A percentile compares a stretch with the other conserved stretches of the same genome.
phyloP scores from a whole-genome alignment of 768 basidiomycete species.

The Collybia sordida region DNA sequence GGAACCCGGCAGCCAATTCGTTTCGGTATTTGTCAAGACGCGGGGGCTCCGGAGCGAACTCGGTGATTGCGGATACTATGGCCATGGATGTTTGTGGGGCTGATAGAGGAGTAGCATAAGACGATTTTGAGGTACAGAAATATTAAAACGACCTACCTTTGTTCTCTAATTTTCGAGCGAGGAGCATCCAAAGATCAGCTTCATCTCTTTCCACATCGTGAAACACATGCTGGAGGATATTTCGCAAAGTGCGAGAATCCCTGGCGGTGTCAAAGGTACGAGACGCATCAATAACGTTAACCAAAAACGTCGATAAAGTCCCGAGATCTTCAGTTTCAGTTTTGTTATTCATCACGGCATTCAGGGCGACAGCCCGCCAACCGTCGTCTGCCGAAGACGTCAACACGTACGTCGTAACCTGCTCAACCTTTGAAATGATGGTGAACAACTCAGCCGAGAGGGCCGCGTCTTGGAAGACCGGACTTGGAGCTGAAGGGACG shows the following conservation, averaged over 20 bases:
- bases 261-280: slow-evolving; percentile 44
- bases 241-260: slow-evolving; percentile 59
- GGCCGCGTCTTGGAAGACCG: slow-evolving; percentile 44
- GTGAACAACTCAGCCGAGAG: slow-evolving; percentile 33
- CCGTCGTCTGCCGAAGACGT: slow-evolving; percentile 42
- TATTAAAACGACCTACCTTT: slow-evolving; percentile 43
- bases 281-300: slow-evolving; percentile 27
- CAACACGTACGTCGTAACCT: slow-evolving; percentile 64
- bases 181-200: slow-evolving; percentile 73
- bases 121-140: neutral
- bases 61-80: slow-evolving; percentile 60
- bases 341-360: slow-evolving; percentile 28
- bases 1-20: slow-evolving; percentile 80
- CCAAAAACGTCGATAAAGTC: slow-evolving; percentile 25
- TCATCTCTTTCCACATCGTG: slow-evolving; percentile 61
- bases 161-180: slow-evolving; percentile 65
- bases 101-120: slow-evolving; percentile 23
- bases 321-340: slow-evolving; percentile 11
- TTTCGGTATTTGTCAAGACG: slow-evolving; percentile 82
- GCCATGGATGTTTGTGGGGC: slow-evolving; percentile 72
- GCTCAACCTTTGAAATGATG: slow-evolving; percentile 47
- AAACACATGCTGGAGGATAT: slow-evolving; percentile 59
- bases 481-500: slow-evolving; percentile 46
- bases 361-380: slow-evolving; percentile 49
- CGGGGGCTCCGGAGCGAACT: slow-evolving; percentile 64